These are phyloP conservation scores for Parachaetomium inaequale DNA, from an alignment of 495 filamentous ascomycete genomes.

Conservation along the genomic window DNA sequence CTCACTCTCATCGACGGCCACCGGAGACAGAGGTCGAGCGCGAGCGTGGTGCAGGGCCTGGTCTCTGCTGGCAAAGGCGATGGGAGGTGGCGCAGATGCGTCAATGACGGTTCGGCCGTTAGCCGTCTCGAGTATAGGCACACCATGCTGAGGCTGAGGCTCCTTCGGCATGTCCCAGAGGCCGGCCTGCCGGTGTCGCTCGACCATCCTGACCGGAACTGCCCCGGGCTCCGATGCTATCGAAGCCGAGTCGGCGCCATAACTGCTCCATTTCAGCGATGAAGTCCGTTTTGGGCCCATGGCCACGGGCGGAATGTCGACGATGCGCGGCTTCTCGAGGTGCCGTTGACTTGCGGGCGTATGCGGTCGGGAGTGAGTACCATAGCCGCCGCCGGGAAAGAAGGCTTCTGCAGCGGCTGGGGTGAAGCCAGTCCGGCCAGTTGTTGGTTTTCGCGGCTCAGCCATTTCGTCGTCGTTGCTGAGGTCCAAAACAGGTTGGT, in stretches of 20 bases:
- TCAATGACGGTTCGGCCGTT: constrained; percentile 26
- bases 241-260: background rate
- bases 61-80: constrained; percentile 1
- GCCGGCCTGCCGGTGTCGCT: background rate
- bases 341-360: constrained; percentile 14
- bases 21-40: background rate
- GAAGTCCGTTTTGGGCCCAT: constrained; percentile 18
- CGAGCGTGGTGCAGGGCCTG: background rate
- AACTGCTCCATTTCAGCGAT: constrained; percentile 13
- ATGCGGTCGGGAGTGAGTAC: constrained; percentile 14
- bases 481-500: background rate
- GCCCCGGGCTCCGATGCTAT: background rate
- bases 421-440: background rate
- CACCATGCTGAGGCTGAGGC: background rate
- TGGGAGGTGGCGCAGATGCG: constrained; percentile 22
- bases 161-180: background rate
- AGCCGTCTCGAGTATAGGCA: constrained; percentile 15
- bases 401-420: background rate
- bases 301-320: constrained; percentile 27
- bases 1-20: background rate
- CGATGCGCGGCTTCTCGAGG: constrained; percentile 22
- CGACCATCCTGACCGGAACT: background rate
- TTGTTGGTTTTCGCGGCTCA: background rate
- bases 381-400: background rate
- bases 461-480: background rate